These are phyloP conservation scores for Clarireedia paspali DNA, from an alignment of 2,329 filamentous ascomycete species.

Conservation along the genomic window DNA sequence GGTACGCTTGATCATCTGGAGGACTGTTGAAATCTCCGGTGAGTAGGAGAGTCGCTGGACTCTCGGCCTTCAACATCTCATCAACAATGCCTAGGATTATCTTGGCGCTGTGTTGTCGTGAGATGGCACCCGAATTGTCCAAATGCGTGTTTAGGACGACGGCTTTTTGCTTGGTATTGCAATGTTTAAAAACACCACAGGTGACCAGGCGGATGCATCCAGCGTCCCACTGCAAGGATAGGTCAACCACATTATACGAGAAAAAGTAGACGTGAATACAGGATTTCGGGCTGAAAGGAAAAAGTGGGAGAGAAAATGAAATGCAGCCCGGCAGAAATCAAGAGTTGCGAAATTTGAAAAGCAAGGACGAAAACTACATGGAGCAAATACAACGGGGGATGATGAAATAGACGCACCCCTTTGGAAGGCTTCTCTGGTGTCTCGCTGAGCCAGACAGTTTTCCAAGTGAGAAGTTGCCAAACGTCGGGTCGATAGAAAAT, in stretches of 20 bases:
- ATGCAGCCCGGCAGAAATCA: too few species aligned
- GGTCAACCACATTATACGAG: too few species aligned
- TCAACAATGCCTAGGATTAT: slow-evolving; percentile 43
- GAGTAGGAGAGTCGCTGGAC: slow-evolving; percentile 42
- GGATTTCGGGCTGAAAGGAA: too few species aligned
- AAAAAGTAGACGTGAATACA: too few species aligned
- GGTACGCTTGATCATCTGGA: slow-evolving; percentile 51
- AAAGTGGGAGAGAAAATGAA: too few species aligned
- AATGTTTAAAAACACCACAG: slow-evolving; percentile 51
- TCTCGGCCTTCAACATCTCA: slow-evolving; percentile 5
- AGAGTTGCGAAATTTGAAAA: too few species aligned
- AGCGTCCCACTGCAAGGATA: slow-evolving; percentile 49
- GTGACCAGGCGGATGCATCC: slow-evolving; percentile 53
- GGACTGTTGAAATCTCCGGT: slow-evolving; percentile 65
- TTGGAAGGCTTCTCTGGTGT: slow-evolving; percentile 59
- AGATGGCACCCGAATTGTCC: slow-evolving; percentile 50
- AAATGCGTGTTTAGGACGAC: slow-evolving; percentile 63
- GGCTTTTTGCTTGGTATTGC: slow-evolving; percentile 38
- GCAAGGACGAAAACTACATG: too few species aligned
- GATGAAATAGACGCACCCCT: slow-evolving; percentile 32
- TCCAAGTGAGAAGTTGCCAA: slow-evolving; percentile 51
- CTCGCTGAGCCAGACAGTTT: slow-evolving; percentile 68
- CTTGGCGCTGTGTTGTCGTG: slow-evolving; percentile 50
- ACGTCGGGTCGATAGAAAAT: slow-evolving; percentile 60
- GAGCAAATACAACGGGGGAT: too few species aligned